phyloP scores from a whole-genome alignment of 768 basidiomycete genomes.

The Lentinula aciculospora region DNA sequence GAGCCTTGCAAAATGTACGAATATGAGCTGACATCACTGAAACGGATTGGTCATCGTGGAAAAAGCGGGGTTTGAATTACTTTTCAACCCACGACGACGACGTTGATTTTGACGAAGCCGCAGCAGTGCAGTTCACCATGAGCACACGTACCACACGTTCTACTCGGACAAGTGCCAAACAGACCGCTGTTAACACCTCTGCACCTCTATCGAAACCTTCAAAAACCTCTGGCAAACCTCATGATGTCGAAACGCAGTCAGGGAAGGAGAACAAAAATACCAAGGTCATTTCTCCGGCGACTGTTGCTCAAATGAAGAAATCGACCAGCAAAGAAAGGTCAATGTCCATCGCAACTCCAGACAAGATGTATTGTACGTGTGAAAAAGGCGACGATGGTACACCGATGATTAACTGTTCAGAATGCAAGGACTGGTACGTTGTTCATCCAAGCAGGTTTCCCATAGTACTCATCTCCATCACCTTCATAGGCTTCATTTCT shows the following conservation, averaged over 20 bases:
- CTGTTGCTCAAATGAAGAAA: constrained; percentile 13
- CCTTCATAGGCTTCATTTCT: constrained; percentile 70
- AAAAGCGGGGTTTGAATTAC: constrained; percentile 1
- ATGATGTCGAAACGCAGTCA: constrained; percentile 12
- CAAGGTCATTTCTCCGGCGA: constrained; percentile 13
- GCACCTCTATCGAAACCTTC: constrained; percentile 1
- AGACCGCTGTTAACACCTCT: background rate
- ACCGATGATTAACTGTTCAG: constrained; percentile 74
- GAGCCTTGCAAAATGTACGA: no score
- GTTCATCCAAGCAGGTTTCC: background rate
- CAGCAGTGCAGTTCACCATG: constrained; percentile 3
- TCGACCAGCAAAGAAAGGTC: background rate
- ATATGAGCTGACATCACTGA: background rate
- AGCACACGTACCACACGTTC: constrained; percentile 9
- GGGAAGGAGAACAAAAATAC: constrained; percentile 22
- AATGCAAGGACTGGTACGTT: constrained; percentile 70
- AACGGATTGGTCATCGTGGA: background rate
- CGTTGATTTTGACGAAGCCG: background rate
- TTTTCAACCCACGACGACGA: background rate
- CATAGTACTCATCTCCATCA: constrained; percentile 8
- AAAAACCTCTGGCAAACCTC: background rate
- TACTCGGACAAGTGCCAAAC: background rate
- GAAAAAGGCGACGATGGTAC: constrained; percentile 67
- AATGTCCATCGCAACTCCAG: constrained; percentile 10
- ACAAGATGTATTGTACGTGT: constrained; percentile 54